phyloP scores from a whole-genome alignment of 2,329 filamentous ascomycete species.

The Beauveria sp. region DNA sequence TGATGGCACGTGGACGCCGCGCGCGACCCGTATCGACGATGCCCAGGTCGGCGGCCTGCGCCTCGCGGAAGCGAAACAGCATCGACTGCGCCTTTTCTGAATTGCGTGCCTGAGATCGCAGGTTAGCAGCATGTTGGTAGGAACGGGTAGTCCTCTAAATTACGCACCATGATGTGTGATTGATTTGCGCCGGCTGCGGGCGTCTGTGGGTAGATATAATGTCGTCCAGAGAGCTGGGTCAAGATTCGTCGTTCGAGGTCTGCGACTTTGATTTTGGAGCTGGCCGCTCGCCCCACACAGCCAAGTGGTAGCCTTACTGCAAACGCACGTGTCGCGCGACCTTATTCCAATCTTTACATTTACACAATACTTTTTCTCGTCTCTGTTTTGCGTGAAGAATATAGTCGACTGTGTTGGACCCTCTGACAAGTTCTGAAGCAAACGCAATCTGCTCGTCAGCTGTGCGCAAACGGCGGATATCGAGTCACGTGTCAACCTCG shows the following conservation, averaged over 20 bases:
- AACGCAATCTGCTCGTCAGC: background rate
- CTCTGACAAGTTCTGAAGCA: background rate
- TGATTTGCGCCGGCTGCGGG: background rate
- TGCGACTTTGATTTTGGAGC: background rate
- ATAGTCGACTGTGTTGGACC: background rate
- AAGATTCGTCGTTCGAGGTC: background rate
- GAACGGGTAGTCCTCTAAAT: background rate
- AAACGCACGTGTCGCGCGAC: background rate
- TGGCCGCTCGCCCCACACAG: background rate
- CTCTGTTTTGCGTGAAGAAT: background rate
- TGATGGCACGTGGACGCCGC: slow-evolving; percentile 85
- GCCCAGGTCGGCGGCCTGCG: slow-evolving; percentile 90
- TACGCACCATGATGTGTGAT: slow-evolving; percentile 1
- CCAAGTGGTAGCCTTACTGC: background rate
- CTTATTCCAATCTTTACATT: background rate
- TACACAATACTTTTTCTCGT: background rate
- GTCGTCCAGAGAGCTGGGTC: background rate
- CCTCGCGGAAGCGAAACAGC: slow-evolving; percentile 98
- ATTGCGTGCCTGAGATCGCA: slow-evolving; percentile 68
- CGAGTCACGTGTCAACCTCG: background rate
- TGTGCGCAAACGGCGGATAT: background rate
- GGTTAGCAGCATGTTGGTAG: slow-evolving; percentile 10
- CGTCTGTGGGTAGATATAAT: background rate
- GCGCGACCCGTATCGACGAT: slow-evolving; percentile 90
- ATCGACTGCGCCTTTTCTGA: slow-evolving; percentile 99